Base-by-base conservation (phyloP, 73 alveolate species). In the Paramecium sonneborni region DNA sequence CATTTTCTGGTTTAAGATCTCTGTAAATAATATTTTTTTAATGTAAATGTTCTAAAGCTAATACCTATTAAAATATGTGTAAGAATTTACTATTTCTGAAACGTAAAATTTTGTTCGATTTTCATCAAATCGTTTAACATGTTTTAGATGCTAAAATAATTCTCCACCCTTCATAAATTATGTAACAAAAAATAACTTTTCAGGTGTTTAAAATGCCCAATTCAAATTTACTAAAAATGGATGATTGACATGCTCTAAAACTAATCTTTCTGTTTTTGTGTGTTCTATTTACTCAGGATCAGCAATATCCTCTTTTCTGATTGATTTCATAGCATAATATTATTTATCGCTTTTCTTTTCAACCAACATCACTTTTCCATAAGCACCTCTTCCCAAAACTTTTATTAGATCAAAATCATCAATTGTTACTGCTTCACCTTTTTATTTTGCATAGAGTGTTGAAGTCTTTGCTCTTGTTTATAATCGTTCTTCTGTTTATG, bases 281-380 rank as follows among this genome's bases (percentile, higher is more conserved):
- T 96, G 97, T 72, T 95, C 97, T 43, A 98, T 93, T 84, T 97
- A 97, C 76, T 96, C 99, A 37, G 94, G 93, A 46, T 97, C 99
- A 15, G 96, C 93, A 48, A 97, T 88, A 76, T 95, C 95, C 56
- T 97, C 99, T 92, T 96, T 96, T 72, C 97, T 88, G 57, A 96
- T 89, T 28, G 96, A 72, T 93, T 96, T 96, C 92, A 96, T 95
- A 21, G 98, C 98, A 85, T 94, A 96, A 69, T 88, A 92, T 85
- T 93, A 74, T 30, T 90, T 57, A 57, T 70, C 92, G 6, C 87
- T 86, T 55, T 92, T 94, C 62, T 95, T 93, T 85, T 94, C 96
- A 1, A 93, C 98, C 9, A 95, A 89, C 95, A 95, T 92, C 28
- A 95, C 98, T 48, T 95, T 95, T 10, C 98, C 98, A 87, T 92